Conservation (phyloP, 2,329 filamentous ascomycete species). For the Fusarium falciforme region DNA sequence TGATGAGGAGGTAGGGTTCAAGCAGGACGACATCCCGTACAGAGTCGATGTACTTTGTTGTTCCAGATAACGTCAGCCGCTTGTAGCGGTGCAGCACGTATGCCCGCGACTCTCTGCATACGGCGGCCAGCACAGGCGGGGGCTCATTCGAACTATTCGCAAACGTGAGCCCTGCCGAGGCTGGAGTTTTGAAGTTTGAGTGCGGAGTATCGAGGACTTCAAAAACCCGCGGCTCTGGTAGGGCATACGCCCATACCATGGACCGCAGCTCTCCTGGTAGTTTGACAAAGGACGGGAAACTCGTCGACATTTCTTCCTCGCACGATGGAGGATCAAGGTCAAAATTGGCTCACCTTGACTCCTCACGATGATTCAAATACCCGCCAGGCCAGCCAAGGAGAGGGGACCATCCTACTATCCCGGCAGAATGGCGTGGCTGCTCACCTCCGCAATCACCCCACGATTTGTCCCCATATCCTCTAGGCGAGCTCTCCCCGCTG, state of each 20-base stretch:
- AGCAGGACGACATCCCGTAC: conserved; percentile 32
- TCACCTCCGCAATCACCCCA: conserved; percentile 32
- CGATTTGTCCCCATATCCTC: conserved; percentile 15
- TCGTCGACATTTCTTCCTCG: conserved; percentile 7
- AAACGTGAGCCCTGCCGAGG: conserved; percentile 31
- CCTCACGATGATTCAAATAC: conserved; percentile 1
- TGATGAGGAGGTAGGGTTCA: conserved; percentile 31
- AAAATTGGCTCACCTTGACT: not conserved
- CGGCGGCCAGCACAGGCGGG: conserved; percentile 22
- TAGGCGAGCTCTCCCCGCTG: conserved; percentile 17
- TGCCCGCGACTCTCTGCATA: conserved; percentile 24
- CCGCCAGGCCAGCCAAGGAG: conserved; percentile 6
- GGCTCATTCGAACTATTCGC: conserved; percentile 31
- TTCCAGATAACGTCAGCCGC: conserved; percentile 23
- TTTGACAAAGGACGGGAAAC: conserved; percentile 26
- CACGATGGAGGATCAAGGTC: not conserved
- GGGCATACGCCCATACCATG: conserved; percentile 32
- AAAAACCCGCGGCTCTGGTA: conserved; percentile 34
- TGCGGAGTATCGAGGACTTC: conserved; percentile 36
- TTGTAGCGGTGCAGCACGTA: conserved; percentile 27
- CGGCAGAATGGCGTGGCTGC: conserved; percentile 12
- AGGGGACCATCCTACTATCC: not conserved
- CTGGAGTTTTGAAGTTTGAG: conserved; percentile 31
- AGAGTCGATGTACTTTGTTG: conserved; percentile 30
- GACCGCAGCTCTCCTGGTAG: conserved; percentile 33